Percentiles rank a stretch among this genome's conserved stretches.
Evolutionary conservation across 805 yeast species (phyloP).

Genomic region (Yamadazyma nakazawae): DNA sequence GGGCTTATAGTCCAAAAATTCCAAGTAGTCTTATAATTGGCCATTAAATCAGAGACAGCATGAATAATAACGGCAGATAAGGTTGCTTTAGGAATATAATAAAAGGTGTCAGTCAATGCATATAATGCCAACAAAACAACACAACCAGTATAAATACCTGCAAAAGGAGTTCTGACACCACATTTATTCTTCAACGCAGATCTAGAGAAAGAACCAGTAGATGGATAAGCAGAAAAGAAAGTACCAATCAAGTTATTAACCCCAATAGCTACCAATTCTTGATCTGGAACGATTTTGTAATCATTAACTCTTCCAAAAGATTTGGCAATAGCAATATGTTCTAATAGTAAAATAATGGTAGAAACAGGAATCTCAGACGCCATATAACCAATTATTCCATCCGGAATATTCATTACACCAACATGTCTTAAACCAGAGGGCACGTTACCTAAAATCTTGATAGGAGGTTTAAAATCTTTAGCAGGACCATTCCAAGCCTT

Average conservation of each 20-base stretch:
- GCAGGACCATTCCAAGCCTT: constrained; percentile 27
- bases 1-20: constrained; percentile 73
- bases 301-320: constrained; percentile 92
- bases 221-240: constrained; percentile 90
- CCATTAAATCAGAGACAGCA: constrained; percentile 83
- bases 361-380: constrained; percentile 85
- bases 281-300: constrained; percentile 88
- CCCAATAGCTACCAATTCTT: constrained; percentile 92
- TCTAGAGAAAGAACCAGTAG: constrained; percentile 94
- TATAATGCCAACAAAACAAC: constrained; percentile 86
- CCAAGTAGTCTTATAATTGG: constrained; percentile 64
- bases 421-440: constrained; percentile 80
- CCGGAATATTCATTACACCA: constrained; percentile 67
- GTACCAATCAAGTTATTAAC: constrained; percentile 87
- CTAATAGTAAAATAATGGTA: constrained; percentile 74
- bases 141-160: constrained; percentile 86
- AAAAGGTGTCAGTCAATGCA: constrained; percentile 78
- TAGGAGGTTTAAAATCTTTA: constrained; percentile 39
- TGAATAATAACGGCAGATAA: constrained; percentile 87
- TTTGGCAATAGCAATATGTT: constrained; percentile 90
- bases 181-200: constrained; percentile 93
- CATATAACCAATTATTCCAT: constrained; percentile 53
- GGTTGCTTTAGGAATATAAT: constrained; percentile 86
- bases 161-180: constrained; percentile 91
- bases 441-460: constrained; percentile 68